Evolutionary conservation across 345 rosid genomes (phyloP).

Genomic region (Eucalyptus erythrocorys): DNA sequence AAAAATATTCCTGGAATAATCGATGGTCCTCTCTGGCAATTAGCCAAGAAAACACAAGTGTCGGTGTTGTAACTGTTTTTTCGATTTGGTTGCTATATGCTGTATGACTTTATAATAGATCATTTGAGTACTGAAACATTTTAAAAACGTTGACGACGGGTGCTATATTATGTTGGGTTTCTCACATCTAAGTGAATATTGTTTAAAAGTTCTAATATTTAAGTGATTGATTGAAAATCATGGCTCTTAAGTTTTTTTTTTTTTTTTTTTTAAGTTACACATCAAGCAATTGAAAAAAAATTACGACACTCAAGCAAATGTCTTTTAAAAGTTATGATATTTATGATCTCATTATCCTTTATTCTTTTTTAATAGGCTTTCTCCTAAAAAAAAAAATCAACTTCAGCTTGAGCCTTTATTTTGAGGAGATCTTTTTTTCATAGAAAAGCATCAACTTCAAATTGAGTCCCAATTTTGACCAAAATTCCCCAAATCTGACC

Average conservation of each 20-base stretch:
- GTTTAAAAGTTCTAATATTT: no score
- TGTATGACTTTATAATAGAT: not conserved
- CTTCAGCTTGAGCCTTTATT: not conserved
- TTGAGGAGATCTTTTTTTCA: no score
- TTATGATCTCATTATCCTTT: no score
- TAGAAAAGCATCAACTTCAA: no score
- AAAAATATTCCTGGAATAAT: not conserved
- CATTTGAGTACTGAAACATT: no score
- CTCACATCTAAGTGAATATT: not conserved
- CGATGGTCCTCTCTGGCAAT: not conserved
- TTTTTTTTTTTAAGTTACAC: not conserved
- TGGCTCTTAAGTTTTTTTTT: rapidly evolving
- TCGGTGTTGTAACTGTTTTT: no score
- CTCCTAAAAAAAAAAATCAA: not conserved
- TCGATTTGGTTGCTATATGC: no score
- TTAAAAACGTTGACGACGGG: rapidly evolving
- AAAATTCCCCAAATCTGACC: not conserved
- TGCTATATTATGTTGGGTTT: no score
- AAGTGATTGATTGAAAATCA: not conserved
- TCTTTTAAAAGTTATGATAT: no score
- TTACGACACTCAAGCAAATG: rapidly evolving
- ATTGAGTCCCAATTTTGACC: no score
- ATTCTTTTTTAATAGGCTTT: not conserved
- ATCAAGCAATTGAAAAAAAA: no score
- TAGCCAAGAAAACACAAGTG: not conserved